Conservation (phyloP, 164 flowering plant species). For the Pachysandra terminalis region DNA sequence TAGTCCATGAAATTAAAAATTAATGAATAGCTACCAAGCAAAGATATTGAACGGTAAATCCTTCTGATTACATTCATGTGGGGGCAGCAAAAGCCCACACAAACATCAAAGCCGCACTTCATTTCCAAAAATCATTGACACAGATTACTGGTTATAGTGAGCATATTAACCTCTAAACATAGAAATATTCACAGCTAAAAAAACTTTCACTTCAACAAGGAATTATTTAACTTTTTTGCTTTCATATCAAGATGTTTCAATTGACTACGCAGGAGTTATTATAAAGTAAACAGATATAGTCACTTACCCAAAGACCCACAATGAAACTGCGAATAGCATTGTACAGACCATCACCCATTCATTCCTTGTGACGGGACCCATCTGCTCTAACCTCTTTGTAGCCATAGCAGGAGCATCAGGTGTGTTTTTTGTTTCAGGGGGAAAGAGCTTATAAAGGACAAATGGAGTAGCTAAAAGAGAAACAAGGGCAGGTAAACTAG, state of each 20-base stretch:
- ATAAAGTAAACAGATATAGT: neutral
- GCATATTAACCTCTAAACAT: too few relatives aligned
- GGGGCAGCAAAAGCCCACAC: too few relatives aligned
- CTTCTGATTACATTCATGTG: neutral
- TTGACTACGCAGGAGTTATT: neutral
- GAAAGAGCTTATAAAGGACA: conserved; percentile 73
- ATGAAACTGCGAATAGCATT: conserved; percentile 61
- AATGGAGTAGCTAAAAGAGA: conserved; percentile 71
- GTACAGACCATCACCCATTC: conserved; percentile 67
- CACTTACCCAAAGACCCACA: conserved; percentile 64
- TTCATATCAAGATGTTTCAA: neutral
- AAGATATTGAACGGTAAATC: neutral
- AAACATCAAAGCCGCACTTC: too few relatives aligned
- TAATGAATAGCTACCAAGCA: neutral
- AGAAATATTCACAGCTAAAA: too few relatives aligned
- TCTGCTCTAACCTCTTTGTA: conserved; percentile 55
- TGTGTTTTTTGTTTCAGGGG: conserved; percentile 86
- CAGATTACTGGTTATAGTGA: too few relatives aligned
- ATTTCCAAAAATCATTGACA: too few relatives aligned
- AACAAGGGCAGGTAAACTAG: conserved; percentile 77
- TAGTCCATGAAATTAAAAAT: neutral
- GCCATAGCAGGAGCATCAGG: conserved; percentile 96
- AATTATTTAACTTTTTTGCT: neutral
- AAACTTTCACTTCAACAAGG: too few relatives aligned
- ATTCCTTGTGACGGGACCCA: conserved; percentile 63